Conservation (phyloP, 306 rosid species). For the Quercus alba region DNA sequence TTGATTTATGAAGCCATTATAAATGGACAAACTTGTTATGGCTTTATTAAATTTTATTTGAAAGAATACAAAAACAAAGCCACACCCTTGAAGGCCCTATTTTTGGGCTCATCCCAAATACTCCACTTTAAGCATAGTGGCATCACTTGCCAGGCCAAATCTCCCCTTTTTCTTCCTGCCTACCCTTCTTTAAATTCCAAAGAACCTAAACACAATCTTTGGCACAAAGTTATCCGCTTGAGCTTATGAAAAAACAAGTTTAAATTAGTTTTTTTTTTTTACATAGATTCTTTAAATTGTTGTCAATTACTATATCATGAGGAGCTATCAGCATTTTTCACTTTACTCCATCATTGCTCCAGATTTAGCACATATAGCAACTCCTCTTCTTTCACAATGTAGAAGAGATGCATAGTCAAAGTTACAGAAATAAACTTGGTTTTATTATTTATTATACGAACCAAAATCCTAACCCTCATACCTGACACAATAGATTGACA, state of each 20-base stretch:
- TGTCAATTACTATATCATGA: not conserved
- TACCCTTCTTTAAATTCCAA: not conserved
- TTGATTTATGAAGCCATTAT: slow-evolving; percentile 3
- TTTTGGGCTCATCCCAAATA: not conserved
- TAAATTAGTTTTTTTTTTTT: not conserved
- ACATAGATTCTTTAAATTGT: not conserved
- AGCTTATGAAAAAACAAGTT: not conserved
- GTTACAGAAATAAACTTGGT: not conserved
- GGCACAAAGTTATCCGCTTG: not conserved
- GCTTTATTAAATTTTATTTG: not conserved
- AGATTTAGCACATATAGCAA: not conserved
- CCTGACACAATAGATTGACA: not conserved
- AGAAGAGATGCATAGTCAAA: not conserved
- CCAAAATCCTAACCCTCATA: not conserved
- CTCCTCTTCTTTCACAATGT: not conserved
- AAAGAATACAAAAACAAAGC: not conserved
- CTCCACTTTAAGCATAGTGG: not conserved
- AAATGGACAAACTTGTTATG: not conserved
- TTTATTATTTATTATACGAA: not conserved
- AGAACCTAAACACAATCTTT: not conserved
- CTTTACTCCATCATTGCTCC: not conserved
- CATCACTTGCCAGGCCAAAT: not conserved
- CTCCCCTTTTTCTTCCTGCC: not conserved
- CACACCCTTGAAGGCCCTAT: not conserved
- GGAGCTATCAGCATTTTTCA: not conserved